Base-by-base conservation (phyloP, 2,329 filamentous ascomycete genomes). In the Orbilia oligospora region DNA sequence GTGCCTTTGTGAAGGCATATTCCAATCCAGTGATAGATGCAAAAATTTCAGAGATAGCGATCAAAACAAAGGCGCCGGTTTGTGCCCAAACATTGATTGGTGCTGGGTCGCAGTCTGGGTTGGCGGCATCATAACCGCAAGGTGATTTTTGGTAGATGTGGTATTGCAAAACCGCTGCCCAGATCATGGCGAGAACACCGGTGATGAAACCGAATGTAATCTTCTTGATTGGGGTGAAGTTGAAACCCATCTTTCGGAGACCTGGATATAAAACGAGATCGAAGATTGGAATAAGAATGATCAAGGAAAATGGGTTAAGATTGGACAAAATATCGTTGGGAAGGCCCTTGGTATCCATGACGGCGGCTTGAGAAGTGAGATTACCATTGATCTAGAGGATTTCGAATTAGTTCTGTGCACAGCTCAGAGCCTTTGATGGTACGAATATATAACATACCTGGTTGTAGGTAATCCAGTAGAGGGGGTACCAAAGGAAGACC, bases 311-410 rank as follows among this genome's bases (percentile, higher is more conserved):
- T 5, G 92, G 91, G 84, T 94, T 91, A 48, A 94, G 86, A 85
- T 93, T 93, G 83, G 90, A 88, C 82, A 94, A 88, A 72, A 94
- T 85, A 83, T 94, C 92, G 86, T 94, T 94, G 82, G 92, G 92
- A 2, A 93, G 88, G 36, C 91, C 91, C 82, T 91, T 87, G 1
- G 91, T 88, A 67, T 88, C 82, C 91, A 89, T 89, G 79, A 86
- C 86, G n/a, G 85, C 85, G 66, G 87, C 88, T 82, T 83, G 82
- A 48, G 87, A 89, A 38, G 88, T 88, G 20, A 90, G 83, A 84
- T 90, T 90, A 83, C 87, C 87, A 64, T 87, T 89, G 84, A 91
- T 87, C 83, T 90, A 88, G 84, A 88, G 88, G 83, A 89, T 30
- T 87, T 86, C 27, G 70, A 88, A 84, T 86, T 88, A 89, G 84